These are phyloP conservation scores for Sugiyamaella xylanicola DNA, from an alignment of 1,139 yeast genomes.

Conservation along the genomic window DNA sequence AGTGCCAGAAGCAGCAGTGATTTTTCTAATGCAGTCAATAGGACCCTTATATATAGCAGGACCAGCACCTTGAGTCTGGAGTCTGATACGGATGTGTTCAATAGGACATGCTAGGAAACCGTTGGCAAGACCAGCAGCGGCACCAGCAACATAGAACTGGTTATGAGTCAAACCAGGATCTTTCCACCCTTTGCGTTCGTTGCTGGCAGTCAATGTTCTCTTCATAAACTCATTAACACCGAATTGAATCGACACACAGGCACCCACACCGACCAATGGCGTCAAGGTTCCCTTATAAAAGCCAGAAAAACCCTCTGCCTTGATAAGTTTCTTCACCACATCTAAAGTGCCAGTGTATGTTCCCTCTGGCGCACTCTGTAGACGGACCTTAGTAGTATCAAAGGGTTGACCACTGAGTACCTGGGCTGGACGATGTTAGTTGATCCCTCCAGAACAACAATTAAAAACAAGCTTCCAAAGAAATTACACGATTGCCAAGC, in stretches of 20 bases:
- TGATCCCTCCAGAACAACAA: neutral
- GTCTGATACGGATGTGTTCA: constrained; percentile 87
- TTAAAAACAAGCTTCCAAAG: neutral
- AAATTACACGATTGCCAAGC: neutral
- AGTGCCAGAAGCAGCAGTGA: constrained; percentile 58
- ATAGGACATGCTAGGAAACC: constrained; percentile 88
- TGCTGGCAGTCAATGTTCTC: constrained; percentile 57
- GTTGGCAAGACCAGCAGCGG: constrained; percentile 86
- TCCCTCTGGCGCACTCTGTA: constrained; percentile 83
- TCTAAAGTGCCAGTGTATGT: constrained; percentile 73
- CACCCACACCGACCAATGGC: constrained; percentile 91
- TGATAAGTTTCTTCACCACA: constrained; percentile 67
- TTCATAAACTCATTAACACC: constrained; percentile 95
- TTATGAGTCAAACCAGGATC: constrained; percentile 46
- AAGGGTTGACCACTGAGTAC: constrained; percentile 96
- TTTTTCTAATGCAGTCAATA: constrained; percentile 67
- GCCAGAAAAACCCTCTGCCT: constrained; percentile 75
- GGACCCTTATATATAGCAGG: constrained; percentile 69
- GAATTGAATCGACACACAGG: constrained; percentile 82
- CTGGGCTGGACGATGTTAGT: constrained; percentile 55
- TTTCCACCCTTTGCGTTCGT: constrained; percentile 44
- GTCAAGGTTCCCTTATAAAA: constrained; percentile 88
- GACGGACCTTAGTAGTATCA: constrained; percentile 88
- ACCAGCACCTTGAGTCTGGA: constrained; percentile 73
- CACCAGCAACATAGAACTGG: constrained; percentile 80